Percentiles rank a stretch among this genome's conserved stretches.
phyloP scores from a whole-genome alignment of 164 flowering plant species.

The grape (Vitis vinifera) region ASM3070453v1 NC_081820.1:27359001-27359500 shows the following conservation, averaged over 20 bases:
- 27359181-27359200: neutral
- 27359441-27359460: neutral
- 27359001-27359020: too few relatives aligned
- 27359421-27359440: neutral
- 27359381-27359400: constrained; percentile 20
- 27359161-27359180: neutral
- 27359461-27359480: too few relatives aligned
- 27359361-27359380: neutral
- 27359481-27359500: neutral
- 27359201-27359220: neutral
- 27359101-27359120: neutral
- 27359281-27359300: constrained; percentile 34
- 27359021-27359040: neutral
- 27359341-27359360: neutral
- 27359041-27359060: neutral
- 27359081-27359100: neutral
- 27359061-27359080: neutral
- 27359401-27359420: neutral
- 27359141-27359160: neutral
- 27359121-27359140: neutral
- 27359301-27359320: constrained; percentile 16
- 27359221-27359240: constrained; percentile 5
- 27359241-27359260: constrained; percentile 10
- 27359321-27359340: constrained; percentile 11
- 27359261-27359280: constrained; percentile 14